Conservation (phyloP, 1,284 basidiomycete genomes). For the Tilletia walkeri region DNA sequence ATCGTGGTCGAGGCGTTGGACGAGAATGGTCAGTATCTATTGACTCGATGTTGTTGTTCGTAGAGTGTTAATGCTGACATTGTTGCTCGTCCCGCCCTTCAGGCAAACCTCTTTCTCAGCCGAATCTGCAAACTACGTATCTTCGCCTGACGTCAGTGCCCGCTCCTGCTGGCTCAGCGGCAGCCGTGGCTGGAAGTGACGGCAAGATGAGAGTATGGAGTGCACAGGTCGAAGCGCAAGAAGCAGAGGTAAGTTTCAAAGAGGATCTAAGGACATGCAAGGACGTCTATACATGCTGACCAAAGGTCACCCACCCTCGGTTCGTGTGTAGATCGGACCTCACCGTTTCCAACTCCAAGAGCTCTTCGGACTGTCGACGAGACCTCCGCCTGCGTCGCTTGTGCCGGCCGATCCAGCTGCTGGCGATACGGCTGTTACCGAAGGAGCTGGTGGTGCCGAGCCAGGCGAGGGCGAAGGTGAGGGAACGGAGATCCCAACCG, state of each 20-base stretch:
- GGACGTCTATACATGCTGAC: too few species aligned
- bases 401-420: not conserved
- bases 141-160: conserved; percentile 40
- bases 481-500: not conserved
- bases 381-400: conserved; percentile 33
- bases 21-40: conserved; percentile 24
- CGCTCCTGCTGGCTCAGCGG: conserved; percentile 21
- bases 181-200: not conserved
- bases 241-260: conserved; percentile 30
- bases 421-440: not conserved
- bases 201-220: conserved; percentile 30
- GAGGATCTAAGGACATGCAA: too few species aligned
- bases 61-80: not conserved
- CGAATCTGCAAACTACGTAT: conserved; percentile 49
- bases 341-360: conserved; percentile 52
- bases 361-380: conserved; percentile 45
- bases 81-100: not conserved
- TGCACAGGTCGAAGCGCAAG: conserved; percentile 46
- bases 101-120: conserved; percentile 36
- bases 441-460: conserved; percentile 21
- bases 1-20: conserved; percentile 52
- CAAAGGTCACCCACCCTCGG: too few species aligned
- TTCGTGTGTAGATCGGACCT: conserved; percentile 34
- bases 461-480: conserved; percentile 15
- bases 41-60: not conserved